A percentile compares a stretch with the other conserved stretches of the same genome.
Evolutionary conservation across 2,329 filamentous ascomycete genomes (phyloP).

Genomic region (Beauveria caledonica): DNA sequence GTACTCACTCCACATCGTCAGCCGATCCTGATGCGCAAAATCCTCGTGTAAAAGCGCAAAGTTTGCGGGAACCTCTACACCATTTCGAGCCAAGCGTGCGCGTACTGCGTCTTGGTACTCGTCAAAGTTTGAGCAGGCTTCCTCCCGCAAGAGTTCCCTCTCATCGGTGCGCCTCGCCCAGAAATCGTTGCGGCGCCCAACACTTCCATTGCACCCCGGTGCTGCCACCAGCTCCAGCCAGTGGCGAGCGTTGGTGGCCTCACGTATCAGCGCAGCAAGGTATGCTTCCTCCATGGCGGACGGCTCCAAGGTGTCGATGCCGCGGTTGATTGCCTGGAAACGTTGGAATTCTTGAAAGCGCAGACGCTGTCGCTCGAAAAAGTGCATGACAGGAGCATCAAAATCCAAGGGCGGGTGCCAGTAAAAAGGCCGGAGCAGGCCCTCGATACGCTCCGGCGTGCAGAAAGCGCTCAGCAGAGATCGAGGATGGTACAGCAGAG

Average conservation of each 20-base stretch:
- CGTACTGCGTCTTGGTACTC: background rate
- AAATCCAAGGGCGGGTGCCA: background rate
- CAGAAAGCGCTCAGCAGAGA: background rate
- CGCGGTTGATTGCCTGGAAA: background rate
- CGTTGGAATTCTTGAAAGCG: background rate
- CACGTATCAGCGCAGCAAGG: background rate
- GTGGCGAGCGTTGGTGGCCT: background rate
- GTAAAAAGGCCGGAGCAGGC: background rate
- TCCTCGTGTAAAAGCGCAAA: background rate
- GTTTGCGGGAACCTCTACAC: background rate
- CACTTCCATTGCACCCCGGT: background rate
- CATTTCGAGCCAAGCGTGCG: background rate
- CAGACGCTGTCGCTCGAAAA: background rate
- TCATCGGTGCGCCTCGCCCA: background rate
- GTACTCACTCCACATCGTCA: slow-evolving; percentile 28
- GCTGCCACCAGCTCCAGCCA: background rate
- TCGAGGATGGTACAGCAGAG: background rate
- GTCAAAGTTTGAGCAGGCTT: background rate
- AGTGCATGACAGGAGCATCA: background rate
- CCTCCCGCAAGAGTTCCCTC: background rate
- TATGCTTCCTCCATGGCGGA: slow-evolving; percentile 60
- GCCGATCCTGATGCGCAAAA: slow-evolving; percentile 17
- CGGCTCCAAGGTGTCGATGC: slow-evolving; percentile 61
- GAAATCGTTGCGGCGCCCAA: background rate
- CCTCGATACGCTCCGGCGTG: background rate